Base-by-base conservation (phyloP, 192 early-diverging fungal species). In the Backusella liffmaniae region DNA sequence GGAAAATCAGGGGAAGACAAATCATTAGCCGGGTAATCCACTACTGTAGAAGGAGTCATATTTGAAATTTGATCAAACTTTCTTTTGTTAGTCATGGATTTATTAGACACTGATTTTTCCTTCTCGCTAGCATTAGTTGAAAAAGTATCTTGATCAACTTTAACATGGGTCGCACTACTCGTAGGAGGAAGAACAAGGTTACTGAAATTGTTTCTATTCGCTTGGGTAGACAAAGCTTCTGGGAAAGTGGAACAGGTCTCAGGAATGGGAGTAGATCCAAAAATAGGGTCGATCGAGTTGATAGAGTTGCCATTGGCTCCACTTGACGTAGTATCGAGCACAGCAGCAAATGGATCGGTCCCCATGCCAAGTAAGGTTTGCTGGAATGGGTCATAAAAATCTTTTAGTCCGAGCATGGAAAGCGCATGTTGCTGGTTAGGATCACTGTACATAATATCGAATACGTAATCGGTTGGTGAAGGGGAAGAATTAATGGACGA, bases 361-460 rank as follows among this genome's bases (percentile, higher is more conserved):
- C 21, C 56, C 23, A 65, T 68, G 3, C 42, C 67, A 21, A 72
- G 71, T 35, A 77, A 39, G 10, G 76, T 42, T n/a, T 70, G 70
- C 23, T 75, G 66, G 46, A 81, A 39, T 21, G 73, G 32, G 15
- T 81, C 80, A 67, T 75, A 81, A 32, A 81, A 77, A 12, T 77
- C 76, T 66, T 83, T 83, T 5, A 83, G 72, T 67, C 80, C 78
- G 1, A 77, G 69, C 67, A 77, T 68, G 1, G 82, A 72, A 5
- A 74, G 42, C 30, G 75, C 26, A n/a, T 72, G 69, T 12, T 70
- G 51, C 13, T 74, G 67, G 23, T 37, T 35, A 16, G 66, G 53
- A 67, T 77, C 82, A 21, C 73, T 56, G 30, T 77, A 83, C 76
- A 80, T 77, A 3, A 83, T 77, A 53, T 83, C 82, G 77, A 83